A percentile compares a stretch with the other conserved stretches of the same genome.
These are phyloP conservation scores for Amylocystis lapponica DNA, from an alignment of 768 basidiomycete genomes.

Conservation along the genomic window DNA sequence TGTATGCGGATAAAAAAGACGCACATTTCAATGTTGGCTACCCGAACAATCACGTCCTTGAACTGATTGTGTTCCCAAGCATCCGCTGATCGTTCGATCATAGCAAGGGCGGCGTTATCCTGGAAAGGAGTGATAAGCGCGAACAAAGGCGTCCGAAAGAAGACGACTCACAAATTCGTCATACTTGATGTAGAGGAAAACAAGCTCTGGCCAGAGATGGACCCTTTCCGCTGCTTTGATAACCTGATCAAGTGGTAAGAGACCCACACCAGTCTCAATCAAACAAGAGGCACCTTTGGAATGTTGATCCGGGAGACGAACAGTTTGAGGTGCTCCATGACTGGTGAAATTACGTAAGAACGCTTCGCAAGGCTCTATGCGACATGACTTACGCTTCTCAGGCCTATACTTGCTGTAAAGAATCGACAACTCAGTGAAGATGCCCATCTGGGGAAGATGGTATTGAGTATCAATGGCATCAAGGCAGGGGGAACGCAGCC, in stretches of 20 bases:
- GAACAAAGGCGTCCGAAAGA: neutral
- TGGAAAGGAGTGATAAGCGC: conserved; percentile 23
- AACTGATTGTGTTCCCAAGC: conserved; percentile 99
- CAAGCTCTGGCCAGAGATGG: conserved; percentile 97
- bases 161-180: conserved; percentile 73
- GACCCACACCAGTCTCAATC: too few species aligned
- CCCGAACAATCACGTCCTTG: conserved; percentile 96
- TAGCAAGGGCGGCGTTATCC: conserved; percentile 96
- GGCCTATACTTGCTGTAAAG: conserved; percentile 94
- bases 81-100: conserved; percentile 98
- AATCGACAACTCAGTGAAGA: conserved; percentile 92
- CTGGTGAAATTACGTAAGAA: conserved; percentile 32
- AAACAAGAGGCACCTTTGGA: conserved; percentile 59
- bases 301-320: conserved; percentile 97
- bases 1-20: conserved; percentile 15
- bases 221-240: conserved; percentile 95
- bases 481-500: too few species aligned
- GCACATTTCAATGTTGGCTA: conserved; percentile 96
- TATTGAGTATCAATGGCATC: too few species aligned
- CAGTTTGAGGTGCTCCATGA: conserved; percentile 98
- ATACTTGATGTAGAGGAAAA: conserved; percentile 98
- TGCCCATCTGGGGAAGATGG: conserved; percentile 64
- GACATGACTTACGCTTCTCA: conserved; percentile 64
- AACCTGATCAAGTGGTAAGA: conserved; percentile 41
- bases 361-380: neutral